Evolutionary conservation across 148 eudicot genomes (phyloP).

Genomic region (Suaeda aralocaspica): DNA sequence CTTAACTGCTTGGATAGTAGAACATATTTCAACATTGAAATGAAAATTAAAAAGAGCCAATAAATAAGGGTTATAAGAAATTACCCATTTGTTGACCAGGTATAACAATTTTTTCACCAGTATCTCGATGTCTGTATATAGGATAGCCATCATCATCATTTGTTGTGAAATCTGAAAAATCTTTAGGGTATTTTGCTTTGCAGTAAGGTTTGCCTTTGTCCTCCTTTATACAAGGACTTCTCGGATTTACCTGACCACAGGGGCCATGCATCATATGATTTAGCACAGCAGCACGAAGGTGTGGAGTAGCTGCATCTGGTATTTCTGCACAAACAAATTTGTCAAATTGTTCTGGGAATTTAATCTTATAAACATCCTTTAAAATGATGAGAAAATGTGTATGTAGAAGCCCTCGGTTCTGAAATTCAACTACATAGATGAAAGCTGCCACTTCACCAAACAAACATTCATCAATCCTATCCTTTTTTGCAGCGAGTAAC

Average conservation of each 20-base stretch:
- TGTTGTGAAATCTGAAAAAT: not conserved
- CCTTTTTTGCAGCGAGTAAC: not conserved
- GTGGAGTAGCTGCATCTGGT: not conserved
- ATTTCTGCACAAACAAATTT: not conserved
- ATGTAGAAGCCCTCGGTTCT: slow-evolving; percentile 5
- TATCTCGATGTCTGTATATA: not conserved
- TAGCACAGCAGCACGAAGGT: not conserved
- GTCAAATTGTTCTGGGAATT: not conserved
- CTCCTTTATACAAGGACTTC: too few relatives aligned
- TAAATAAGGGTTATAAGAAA: slow-evolving; percentile 22
- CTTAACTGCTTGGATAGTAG: slow-evolving; percentile 2
- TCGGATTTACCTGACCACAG: not conserved
- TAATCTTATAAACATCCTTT: not conserved
- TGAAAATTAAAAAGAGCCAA: not conserved
- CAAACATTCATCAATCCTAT: not conserved
- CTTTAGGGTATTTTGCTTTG: not conserved
- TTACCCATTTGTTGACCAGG: not conserved
- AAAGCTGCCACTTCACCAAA: not conserved
- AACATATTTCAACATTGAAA: slow-evolving; percentile 27
- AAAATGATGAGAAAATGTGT: not conserved
- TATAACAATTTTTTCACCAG: not conserved
- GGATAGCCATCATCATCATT: not conserved
- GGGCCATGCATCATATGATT: slow-evolving; percentile 18
- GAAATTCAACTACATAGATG: slow-evolving; percentile 6
- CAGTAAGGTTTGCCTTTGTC: not conserved